Evolutionary conservation across 2,329 filamentous ascomycete species (phyloP).

Genomic region (Alternaria sp.): DNA sequence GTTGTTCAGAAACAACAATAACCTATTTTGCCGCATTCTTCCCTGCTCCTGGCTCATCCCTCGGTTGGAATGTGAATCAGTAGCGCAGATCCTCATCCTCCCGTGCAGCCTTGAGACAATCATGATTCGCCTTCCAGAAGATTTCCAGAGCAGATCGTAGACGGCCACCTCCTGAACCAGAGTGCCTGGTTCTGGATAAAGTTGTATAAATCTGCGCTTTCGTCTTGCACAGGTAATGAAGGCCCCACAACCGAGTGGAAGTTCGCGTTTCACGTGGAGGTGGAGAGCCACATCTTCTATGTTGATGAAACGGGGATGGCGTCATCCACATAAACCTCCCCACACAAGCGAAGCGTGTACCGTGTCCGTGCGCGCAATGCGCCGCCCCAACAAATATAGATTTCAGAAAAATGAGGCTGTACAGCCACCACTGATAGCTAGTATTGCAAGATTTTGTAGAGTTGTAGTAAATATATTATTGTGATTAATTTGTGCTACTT

Average conservation of each 20-base stretch:
- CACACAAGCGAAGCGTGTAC: constrained; percentile 8
- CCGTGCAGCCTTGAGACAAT: constrained; percentile 4
- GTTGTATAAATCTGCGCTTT: constrained; percentile 4
- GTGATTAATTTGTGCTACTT: too few species aligned
- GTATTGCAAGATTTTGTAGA: too few species aligned
- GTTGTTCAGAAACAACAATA: background rate
- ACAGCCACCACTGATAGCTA: too few species aligned
- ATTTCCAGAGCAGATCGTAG: constrained; percentile 13
- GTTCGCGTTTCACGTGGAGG: constrained; percentile 20
- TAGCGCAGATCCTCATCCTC: constrained; percentile 12
- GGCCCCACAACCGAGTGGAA: background rate
- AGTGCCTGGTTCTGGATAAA: background rate
- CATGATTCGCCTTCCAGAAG: constrained; percentile 17
- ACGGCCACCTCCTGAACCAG: background rate
- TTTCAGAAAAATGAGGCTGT: too few species aligned
- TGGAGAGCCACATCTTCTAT: constrained; percentile 12
- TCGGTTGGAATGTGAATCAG: constrained; percentile 16
- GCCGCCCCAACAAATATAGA: too few species aligned
- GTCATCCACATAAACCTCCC: constrained; percentile 2
- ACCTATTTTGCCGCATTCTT: constrained; percentile 5
- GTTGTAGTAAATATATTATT: too few species aligned
- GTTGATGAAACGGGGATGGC: constrained; percentile 13
- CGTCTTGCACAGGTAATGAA: background rate
- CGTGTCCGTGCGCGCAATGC: too few species aligned
- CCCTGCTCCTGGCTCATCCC: constrained; percentile 10